A percentile compares a stretch with the other conserved stretches of the same genome.
Conservation (phyloP, 768 basidiomycete genomes). For the Termitomyces sp. region DNA sequence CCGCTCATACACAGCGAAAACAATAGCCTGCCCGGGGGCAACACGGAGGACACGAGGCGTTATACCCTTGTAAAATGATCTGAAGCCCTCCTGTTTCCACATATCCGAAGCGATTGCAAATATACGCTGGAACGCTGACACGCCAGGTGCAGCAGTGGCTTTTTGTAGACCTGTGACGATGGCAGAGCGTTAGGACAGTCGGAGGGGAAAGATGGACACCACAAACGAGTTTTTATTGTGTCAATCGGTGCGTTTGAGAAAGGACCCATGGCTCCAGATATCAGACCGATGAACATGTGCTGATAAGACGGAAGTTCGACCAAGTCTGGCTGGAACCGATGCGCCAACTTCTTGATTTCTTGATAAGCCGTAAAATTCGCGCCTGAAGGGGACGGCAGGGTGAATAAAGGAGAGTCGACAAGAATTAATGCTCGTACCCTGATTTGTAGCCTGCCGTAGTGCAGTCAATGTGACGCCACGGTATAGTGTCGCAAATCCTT, state of each 20-base stretch:
- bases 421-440: slow-evolving; percentile 46
- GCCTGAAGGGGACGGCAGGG: slow-evolving; percentile 34
- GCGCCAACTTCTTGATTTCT: slow-evolving; percentile 85
- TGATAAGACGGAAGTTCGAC: slow-evolving; percentile 88
- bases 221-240: slow-evolving; percentile 90
- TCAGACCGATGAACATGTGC: slow-evolving; percentile 90
- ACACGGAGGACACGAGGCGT: slow-evolving; percentile 95
- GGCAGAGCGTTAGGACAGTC: not conserved
- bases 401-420: not conserved
- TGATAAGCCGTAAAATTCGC: slow-evolving; percentile 99
- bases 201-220: not conserved
- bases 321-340: slow-evolving; percentile 73
- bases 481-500: slow-evolving; percentile 82
- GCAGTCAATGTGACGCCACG: slow-evolving; percentile 94
- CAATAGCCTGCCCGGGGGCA: slow-evolving; percentile 95
- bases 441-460: slow-evolving; percentile 94
- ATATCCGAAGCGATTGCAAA: slow-evolving; percentile 81
- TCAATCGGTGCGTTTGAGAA: slow-evolving; percentile 97
- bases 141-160: slow-evolving; percentile 66
- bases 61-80: slow-evolving; percentile 97
- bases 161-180: slow-evolving; percentile 72
- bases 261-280: slow-evolving; percentile 97
- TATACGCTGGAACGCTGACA: slow-evolving; percentile 78
- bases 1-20: slow-evolving; percentile 95
- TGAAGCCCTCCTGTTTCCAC: slow-evolving; percentile 87